These are phyloP conservation scores for Xylaria scruposa DNA, from an alignment of 495 filamentous ascomycete genomes.

Conservation along the genomic window DNA sequence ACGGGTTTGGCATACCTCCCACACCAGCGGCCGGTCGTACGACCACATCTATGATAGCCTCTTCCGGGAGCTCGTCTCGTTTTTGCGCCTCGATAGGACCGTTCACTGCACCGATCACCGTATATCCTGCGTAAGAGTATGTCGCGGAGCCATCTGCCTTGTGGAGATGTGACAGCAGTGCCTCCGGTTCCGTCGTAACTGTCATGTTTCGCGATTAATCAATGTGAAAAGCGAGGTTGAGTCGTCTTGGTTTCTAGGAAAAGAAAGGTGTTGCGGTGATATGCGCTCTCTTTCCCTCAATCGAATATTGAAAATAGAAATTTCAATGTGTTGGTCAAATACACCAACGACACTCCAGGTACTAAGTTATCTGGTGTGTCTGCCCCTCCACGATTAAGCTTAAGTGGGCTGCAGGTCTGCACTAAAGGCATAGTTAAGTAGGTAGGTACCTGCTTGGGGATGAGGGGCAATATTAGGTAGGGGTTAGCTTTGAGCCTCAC, in stretches of 20 bases:
- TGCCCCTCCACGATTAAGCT: slow-evolving; percentile 10
- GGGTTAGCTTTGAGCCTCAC: background rate
- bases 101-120: slow-evolving; percentile 83
- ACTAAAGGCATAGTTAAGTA: background rate
- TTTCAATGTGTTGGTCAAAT: slow-evolving; percentile 1
- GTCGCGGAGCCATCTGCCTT: slow-evolving; percentile 89
- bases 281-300: background rate
- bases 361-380: background rate
- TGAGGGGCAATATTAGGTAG: background rate
- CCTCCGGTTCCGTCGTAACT: slow-evolving; percentile 51
- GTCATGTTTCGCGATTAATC: slow-evolving; percentile 46
- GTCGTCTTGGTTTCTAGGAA: background rate
- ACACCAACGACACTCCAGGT: background rate
- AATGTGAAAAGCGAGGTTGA: background rate
- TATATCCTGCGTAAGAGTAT: slow-evolving; percentile 78
- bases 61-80: slow-evolving; percentile 86
- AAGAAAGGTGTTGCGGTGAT: background rate
- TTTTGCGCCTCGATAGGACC: slow-evolving; percentile 91
- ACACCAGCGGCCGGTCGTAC: slow-evolving; percentile 85
- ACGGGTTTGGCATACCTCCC: slow-evolving; percentile 63
- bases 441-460: background rate
- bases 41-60: slow-evolving; percentile 88
- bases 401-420: background rate
- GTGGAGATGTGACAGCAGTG: slow-evolving; percentile 63
- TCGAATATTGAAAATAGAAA: background rate